Evolutionary conservation across 495 filamentous ascomycete species (phyloP).

Genomic region (Tuber calosporum): DNA sequence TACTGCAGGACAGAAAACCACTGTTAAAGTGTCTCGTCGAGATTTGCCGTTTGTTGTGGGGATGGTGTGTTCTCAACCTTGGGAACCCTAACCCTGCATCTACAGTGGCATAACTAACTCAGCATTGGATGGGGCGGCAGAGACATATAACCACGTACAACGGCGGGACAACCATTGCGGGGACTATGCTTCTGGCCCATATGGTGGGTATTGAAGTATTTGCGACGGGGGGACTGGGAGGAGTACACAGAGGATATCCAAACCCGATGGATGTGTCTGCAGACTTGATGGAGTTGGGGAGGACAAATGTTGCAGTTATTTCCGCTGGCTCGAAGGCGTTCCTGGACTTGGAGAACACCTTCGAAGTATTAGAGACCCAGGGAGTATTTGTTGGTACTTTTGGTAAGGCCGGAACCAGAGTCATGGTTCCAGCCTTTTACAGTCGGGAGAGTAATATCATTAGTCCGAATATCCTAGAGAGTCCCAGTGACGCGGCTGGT

Average conservation of each 20-base stretch:
- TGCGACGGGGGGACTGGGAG: constrained; percentile 76
- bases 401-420: constrained; percentile 53
- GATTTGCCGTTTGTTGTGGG: constrained; percentile 78
- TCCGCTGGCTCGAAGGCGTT: constrained; percentile 93
- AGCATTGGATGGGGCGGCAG: constrained; percentile 56
- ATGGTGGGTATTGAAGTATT: constrained; percentile 87
- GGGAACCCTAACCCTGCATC: background rate
- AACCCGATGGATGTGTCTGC: constrained; percentile 86
- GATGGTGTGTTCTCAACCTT: constrained; percentile 50
- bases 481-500: constrained; percentile 74
- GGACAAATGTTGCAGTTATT: constrained; percentile 81
- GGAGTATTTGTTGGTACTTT: constrained; percentile 83
- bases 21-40: constrained; percentile 74
- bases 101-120: constrained; percentile 17
- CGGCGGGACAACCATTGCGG: constrained; percentile 87
- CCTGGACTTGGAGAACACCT: constrained; percentile 78
- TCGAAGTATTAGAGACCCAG: constrained; percentile 93
- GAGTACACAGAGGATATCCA: constrained; percentile 87
- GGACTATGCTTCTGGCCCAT: constrained; percentile 83
- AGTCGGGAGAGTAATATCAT: constrained; percentile 71
- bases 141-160: constrained; percentile 50
- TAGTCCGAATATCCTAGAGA: constrained; percentile 65
- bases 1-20: constrained; percentile 56
- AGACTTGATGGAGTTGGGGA: constrained; percentile 88
- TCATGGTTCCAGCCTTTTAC: constrained; percentile 89